A percentile compares a stretch with the other conserved stretches of the same genome.
Conservation (phyloP, 805 yeast species). For the Wickerhamiella australiensis region DNA sequence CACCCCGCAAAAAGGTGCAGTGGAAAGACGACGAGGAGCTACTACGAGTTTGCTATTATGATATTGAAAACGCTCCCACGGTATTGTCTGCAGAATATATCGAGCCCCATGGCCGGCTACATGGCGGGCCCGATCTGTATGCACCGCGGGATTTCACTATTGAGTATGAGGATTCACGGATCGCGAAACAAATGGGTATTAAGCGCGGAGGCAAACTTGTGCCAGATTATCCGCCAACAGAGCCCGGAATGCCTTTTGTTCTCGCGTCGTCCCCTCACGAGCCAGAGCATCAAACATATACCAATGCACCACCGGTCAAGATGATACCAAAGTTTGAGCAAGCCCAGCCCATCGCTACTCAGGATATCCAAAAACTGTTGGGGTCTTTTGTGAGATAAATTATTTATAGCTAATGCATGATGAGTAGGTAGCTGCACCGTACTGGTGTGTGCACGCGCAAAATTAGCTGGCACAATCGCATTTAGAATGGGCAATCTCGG, state of each 20-base stretch:
- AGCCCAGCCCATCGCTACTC: neutral
- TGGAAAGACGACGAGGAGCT: slow-evolving; percentile 27
- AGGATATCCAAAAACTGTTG: neutral
- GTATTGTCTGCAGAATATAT: slow-evolving; percentile 12
- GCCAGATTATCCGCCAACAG: slow-evolving; percentile 23
- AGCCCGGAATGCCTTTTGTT: slow-evolving; percentile 20
- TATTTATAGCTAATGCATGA: neutral
- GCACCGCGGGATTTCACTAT: neutral
- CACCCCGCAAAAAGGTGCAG: slow-evolving; percentile 22
- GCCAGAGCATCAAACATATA: neutral
- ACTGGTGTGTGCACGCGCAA: no score
- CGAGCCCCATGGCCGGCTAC: slow-evolving; percentile 19
- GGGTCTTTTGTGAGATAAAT: neutral
- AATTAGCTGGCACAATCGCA: neutral
- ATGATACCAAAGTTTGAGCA: neutral
- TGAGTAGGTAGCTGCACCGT: neutral
- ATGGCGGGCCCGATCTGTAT: slow-evolving; percentile 12
- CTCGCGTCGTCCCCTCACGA: slow-evolving; percentile 24
- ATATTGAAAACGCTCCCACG: slow-evolving; percentile 19
- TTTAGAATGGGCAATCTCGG: no score
- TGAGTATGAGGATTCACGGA: neutral
- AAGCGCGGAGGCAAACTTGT: slow-evolving; percentile 25
- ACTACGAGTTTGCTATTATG: slow-evolving; percentile 25
- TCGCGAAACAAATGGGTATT: slow-evolving; percentile 10
- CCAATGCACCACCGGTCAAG: neutral